These are phyloP conservation scores for Coprinopsis strossmayeri DNA, from an alignment of 768 basidiomycete genomes.

Conservation along the genomic window DNA sequence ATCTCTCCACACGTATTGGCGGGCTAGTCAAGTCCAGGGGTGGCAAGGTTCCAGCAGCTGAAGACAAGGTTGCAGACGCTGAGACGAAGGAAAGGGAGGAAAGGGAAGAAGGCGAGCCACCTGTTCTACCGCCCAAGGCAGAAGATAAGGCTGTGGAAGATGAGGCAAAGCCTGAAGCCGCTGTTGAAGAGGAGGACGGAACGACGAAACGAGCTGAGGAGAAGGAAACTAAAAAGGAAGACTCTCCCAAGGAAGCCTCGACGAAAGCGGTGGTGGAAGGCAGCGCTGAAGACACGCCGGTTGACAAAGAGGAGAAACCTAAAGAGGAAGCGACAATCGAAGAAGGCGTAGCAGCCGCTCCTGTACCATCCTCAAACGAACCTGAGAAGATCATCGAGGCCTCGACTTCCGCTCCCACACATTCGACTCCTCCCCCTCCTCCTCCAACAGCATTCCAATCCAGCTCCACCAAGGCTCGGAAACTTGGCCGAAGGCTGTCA, in stretches of 20 bases:
- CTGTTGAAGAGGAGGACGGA: background rate
- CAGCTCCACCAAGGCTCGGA: background rate
- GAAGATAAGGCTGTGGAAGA: background rate
- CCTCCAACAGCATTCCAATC: background rate
- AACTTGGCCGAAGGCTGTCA: conserved; percentile 1
- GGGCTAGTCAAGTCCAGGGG: too few relatives aligned
- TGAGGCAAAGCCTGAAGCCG: background rate
- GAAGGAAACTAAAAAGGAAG: too few relatives aligned
- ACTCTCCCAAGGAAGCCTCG: too few relatives aligned
- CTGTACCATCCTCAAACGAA: too few relatives aligned
- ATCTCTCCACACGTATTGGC: background rate
- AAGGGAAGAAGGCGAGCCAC: too few relatives aligned
- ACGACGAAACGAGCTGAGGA: background rate
- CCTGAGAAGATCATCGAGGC: too few relatives aligned
- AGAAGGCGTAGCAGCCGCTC: too few relatives aligned
- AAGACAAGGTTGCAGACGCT: background rate
- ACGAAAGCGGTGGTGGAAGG: too few relatives aligned
- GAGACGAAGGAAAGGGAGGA: background rate
- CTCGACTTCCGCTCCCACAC: too few relatives aligned
- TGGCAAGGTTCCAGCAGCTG: too few relatives aligned
- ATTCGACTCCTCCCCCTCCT: background rate
- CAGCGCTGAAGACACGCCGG: background rate
- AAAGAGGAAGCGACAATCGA: background rate
- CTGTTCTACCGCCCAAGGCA: background rate
- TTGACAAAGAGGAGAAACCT: background rate